Evolutionary conservation across 2,329 filamentous ascomycete species (phyloP), one percentile per base, ranked within the genome.

Genomic region (Anisogramma anomala): DNA sequence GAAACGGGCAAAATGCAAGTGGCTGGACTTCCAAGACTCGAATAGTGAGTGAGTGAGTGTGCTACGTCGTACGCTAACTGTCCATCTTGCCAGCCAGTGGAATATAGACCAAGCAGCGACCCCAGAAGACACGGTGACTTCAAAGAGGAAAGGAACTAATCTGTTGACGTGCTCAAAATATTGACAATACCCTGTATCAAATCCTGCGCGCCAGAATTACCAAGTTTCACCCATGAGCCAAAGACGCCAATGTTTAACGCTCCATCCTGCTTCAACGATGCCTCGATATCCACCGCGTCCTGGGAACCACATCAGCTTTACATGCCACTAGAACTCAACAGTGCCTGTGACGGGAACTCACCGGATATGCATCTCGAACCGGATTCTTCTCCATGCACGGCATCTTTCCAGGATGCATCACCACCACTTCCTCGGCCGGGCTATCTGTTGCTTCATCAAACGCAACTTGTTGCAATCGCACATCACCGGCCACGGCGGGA

Each of bases 221-320:
- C 42, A 15, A 51, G 17, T 35, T 39, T 51, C 1, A 25, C 28
- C 8, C 31, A 33, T 6, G 48, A 38, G 1, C 60, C 64, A 46
- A 68, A 68, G 3, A 65, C 52, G 5, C 65, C 65, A 36, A 68
- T 56, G 22, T 63, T 61, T 30, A 68, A 27, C 8, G 36, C 45
- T 0, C 41, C 47, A 2, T 50, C 47, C 0, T 45, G 53, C 3
- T 52, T 47, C 1, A 67, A 36, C 0, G 62, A 59, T 1, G 60
- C 62, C 45, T 68, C 65, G 2, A 67, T 46, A 41, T 68, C 64
- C 5, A 65, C 45, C 9, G 63, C 58, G 15, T 58, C 52, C 64
- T 67, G n/a, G 4, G 23, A 3, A 11, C 3, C 3, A 13, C 1
- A 15, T 46, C 39, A 51, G 36, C n/a, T 15, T 10, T 14, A 3